Evolutionary conservation across 2,329 filamentous ascomycete species (phyloP).

Genomic region (Dothistroma septosporum): DNA sequence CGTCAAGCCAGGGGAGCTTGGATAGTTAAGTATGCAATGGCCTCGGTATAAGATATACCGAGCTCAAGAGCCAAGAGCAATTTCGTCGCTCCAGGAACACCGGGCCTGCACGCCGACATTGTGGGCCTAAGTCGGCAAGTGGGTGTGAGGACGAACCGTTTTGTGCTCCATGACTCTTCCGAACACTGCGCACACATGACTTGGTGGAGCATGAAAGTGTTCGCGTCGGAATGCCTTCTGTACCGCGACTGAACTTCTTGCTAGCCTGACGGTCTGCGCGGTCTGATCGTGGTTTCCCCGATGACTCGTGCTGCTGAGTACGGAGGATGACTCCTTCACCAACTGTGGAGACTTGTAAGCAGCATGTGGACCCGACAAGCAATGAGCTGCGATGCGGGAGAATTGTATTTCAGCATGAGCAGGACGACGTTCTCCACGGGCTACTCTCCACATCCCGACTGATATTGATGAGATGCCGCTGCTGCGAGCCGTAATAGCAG

Average conservation of each 20-base stretch:
- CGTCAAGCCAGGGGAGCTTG: not conserved
- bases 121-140: not conserved
- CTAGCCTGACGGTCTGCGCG: not conserved
- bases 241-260: not conserved
- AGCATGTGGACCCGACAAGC: not conserved
- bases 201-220: not conserved
- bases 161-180: not conserved
- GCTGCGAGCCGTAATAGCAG: not conserved
- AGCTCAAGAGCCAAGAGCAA: not conserved
- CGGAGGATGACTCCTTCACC: not conserved
- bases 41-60: not conserved
- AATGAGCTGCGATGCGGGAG: not conserved
- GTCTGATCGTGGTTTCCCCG: not conserved
- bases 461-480: not conserved
- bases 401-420: not conserved
- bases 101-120: not conserved
- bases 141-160: not conserved
- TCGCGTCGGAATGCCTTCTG: not conserved
- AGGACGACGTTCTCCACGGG: not conserved
- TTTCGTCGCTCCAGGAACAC: not conserved
- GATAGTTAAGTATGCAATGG: not conserved
- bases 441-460: not conserved
- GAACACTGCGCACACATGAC: not conserved
- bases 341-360: not conserved
- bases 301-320: not conserved